Evolutionary conservation across 768 basidiomycete species (phyloP), one percentile per base, ranked within the genome.

Genomic region (Roridomyces roridus): DNA sequence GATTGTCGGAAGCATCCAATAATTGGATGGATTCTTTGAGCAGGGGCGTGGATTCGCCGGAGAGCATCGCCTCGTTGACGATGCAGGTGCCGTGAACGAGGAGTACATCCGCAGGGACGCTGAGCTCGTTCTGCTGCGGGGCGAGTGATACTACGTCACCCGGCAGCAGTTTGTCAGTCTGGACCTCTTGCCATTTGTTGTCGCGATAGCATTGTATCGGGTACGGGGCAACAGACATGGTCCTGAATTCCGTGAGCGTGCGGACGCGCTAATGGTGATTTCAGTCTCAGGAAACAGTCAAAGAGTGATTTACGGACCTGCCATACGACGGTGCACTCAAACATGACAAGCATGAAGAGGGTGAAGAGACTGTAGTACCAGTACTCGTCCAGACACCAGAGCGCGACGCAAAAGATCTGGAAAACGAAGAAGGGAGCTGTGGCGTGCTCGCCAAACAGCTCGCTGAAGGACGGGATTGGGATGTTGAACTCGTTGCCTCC

Each of bases 381-480:
- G 72, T 98, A 99, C 70, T 98, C 97, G 66, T 99, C 97, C 65
- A 99, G 74, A 69, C 91, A 94, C 97, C 97, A 99, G 10, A 99
- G 78, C 0, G 92, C 94, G 2, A 98, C 97, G 61, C 97, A 98
- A 75, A 99, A 98, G 17, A 98, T 76, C 74, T 99, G 97, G 75
- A 99, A 99, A 24, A 99, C 97, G 73, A 99, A 99, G 83, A 99
- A 99, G 0, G 97, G 97, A 0, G 97, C 97, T 5, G 95, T 96
- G 1, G 96, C 95, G 68, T 99, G 97, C 77, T 99, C 97, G 21
- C 78, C 81, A 64, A 99, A 98, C 31, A 99, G 84, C 62, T 94
- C 92, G 10, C 83, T 81, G 69, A 99, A 99, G 1, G 91, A 91
- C 7, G 97, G 97, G 37, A 99, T 92, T 3, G 97, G 97, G 60